Conservation (phyloP, 345 rosid species). For the Arabis hirsuta region DNA sequence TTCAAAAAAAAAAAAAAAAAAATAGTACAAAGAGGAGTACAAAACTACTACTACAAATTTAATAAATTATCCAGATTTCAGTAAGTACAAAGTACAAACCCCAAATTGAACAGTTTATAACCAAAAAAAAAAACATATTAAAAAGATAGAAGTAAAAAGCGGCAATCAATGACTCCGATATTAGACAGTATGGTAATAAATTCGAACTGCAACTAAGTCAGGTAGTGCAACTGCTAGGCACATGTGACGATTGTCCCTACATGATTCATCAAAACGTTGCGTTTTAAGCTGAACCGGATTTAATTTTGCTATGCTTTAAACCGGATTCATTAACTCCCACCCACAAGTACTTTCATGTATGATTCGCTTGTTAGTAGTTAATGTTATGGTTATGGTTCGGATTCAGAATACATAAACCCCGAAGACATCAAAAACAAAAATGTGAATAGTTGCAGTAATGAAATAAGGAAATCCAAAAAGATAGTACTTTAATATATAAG, state of each 20-base stretch:
- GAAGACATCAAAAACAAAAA: background rate
- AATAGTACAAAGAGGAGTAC: no score
- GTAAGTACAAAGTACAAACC: background rate
- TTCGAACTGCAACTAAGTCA: slow-evolving; percentile 10
- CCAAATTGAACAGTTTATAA: background rate
- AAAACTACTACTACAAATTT: background rate
- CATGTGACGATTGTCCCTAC: slow-evolving; percentile 33
- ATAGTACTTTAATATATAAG: background rate
- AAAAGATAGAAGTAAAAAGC: background rate
- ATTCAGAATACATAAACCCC: background rate
- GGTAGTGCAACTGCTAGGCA: background rate
- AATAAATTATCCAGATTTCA: background rate
- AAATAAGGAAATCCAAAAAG: slow-evolving; percentile 7
- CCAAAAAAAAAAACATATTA: background rate
- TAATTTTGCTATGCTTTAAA: background rate
- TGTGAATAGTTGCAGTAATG: background rate
- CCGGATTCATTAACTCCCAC: background rate
- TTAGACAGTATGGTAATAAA: slow-evolving; percentile 1
- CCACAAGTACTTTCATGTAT: background rate
- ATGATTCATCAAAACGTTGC: slow-evolving; percentile 7
- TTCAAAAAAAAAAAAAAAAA: no score
- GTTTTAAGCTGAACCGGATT: slow-evolving; percentile 15
- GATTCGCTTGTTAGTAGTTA: background rate
- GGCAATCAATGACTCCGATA: slow-evolving; percentile 26
- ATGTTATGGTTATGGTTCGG: no score